These are phyloP conservation scores for Diutina sp. DNA, from an alignment of 1,139 yeast genomes.

Conservation along the genomic window DNA sequence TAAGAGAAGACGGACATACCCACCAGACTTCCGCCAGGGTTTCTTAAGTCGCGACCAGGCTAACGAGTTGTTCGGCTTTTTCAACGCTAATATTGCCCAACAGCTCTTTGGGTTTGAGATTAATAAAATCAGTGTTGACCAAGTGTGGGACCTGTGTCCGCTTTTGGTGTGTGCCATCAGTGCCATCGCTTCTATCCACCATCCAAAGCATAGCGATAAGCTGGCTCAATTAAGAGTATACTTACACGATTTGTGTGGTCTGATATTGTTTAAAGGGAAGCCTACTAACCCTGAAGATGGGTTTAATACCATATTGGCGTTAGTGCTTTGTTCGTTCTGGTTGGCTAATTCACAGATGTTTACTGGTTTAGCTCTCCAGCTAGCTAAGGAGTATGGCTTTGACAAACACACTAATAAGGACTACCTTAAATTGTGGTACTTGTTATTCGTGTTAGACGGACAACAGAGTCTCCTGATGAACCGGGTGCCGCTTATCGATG, in stretches of 20 bases:
- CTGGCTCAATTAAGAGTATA: slow-evolving; percentile 26
- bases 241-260: slow-evolving; percentile 32
- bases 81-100: slow-evolving; percentile 44
- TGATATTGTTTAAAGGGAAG: slow-evolving; percentile 28
- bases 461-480: slow-evolving; percentile 55
- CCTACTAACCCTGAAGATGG: slow-evolving; percentile 36
- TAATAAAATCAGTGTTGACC: slow-evolving; percentile 28
- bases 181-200: slow-evolving; percentile 53
- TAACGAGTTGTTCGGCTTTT: slow-evolving; percentile 33
- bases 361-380: slow-evolving; percentile 53
- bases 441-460: slow-evolving; percentile 56
- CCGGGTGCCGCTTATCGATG: slow-evolving; percentile 40
- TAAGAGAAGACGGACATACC: slow-evolving; percentile 4
- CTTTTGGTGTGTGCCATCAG: slow-evolving; percentile 49
- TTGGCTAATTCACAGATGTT: slow-evolving; percentile 52
- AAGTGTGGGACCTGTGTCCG: slow-evolving; percentile 47
- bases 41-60: slow-evolving; percentile 32
- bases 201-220: slow-evolving; percentile 25
- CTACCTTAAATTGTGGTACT: slow-evolving; percentile 50
- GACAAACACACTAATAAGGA: slow-evolving; percentile 31
- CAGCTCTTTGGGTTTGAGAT: slow-evolving; percentile 58
- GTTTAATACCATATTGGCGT: slow-evolving; percentile 47
- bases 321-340: slow-evolving; percentile 61
- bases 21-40: slow-evolving; percentile 24
- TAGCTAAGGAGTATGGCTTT: slow-evolving; percentile 44